Evolutionary conservation across 345 rosid species (phyloP), one percentile per base, ranked within the genome.

Genomic region (Syzygium jambos): DNA sequence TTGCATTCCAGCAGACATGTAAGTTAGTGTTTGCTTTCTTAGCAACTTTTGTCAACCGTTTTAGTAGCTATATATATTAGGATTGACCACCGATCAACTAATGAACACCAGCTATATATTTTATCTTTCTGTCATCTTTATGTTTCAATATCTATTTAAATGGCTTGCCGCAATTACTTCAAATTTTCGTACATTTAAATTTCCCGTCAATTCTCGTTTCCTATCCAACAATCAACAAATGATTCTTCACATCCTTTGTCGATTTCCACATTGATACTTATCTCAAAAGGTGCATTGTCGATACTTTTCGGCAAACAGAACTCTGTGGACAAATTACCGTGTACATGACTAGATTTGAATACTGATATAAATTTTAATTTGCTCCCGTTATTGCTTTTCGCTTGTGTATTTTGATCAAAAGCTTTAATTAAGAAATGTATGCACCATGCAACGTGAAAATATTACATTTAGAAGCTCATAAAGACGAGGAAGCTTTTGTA

Each of bases 1-100:
- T 0, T 11, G 25, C 25, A 23, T 57, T 57, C 11, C 25, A 10
- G 63, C 3, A 0, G 14, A 4, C 15, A 4, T 1, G 29, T 25
- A 25, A 6, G 65, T 2, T 57, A 29, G 5, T 25, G 65, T 27
- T 59, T 59, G 12, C 0, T 59, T 25, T 5, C 30, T 25, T 59
- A 25, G 65, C 29, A 57, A 57, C 29, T 25, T 14, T 25, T 57
- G 5, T 57, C 25, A 57, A 12, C 61, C 65, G 29, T 57, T 57
- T 11, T 13, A 57, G 29, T 57, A 25, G 65, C 65, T 59, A 59
- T 59, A 59, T 11, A 57, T 25, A 10, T 57, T 57, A 10, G 25
- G 14, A 57, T 23, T 57, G 29, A 57, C n/a, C 63, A 57, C 29
- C 0, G 12, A 27, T 57, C 14, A 57, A 57, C 25, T 13, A 57